These are phyloP conservation scores for Bacidia rubella DNA, from an alignment of 495 filamentous ascomycete genomes.

Conservation along the genomic window DNA sequence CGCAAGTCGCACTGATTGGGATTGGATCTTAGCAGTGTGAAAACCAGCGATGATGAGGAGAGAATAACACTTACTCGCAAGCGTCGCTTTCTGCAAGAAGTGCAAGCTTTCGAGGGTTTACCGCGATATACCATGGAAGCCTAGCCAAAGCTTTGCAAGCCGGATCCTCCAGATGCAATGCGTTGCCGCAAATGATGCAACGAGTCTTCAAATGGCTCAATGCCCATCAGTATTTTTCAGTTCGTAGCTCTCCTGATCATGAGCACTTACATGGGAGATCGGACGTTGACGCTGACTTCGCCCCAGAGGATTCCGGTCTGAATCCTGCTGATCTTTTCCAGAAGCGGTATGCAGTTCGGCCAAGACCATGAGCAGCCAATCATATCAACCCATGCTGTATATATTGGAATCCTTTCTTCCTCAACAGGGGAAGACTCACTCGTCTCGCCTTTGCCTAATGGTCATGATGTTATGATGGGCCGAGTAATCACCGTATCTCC, in stretches of 20 bases:
- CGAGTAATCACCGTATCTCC: too few relatives aligned
- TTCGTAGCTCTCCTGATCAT: too few relatives aligned
- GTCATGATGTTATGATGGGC: too few relatives aligned
- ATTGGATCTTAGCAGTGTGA: background rate
- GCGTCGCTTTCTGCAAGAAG: background rate
- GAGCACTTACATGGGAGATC: too few relatives aligned
- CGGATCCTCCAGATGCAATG: background rate
- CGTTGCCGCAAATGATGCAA: too few relatives aligned
- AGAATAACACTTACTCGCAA: background rate
- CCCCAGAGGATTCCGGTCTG: background rate
- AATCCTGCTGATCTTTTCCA: background rate
- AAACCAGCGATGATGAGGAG: background rate
- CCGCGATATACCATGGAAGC: slow-evolving; percentile 9
- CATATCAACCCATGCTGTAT: too few relatives aligned
- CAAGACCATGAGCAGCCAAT: background rate
- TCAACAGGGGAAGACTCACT: too few relatives aligned
- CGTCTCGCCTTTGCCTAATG: too few relatives aligned
- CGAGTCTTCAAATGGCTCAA: too few relatives aligned
- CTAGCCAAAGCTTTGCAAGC: background rate
- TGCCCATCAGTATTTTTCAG: too few relatives aligned
- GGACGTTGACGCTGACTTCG: too few relatives aligned
- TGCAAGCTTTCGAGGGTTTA: slow-evolving; percentile 10
- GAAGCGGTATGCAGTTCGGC: background rate
- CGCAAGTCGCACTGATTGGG: slow-evolving; percentile 12
- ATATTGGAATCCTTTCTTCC: too few relatives aligned